Base-by-base conservation (phyloP, 2,329 filamentous ascomycete species). In the Graphiopsis chlorocephala region DNA sequence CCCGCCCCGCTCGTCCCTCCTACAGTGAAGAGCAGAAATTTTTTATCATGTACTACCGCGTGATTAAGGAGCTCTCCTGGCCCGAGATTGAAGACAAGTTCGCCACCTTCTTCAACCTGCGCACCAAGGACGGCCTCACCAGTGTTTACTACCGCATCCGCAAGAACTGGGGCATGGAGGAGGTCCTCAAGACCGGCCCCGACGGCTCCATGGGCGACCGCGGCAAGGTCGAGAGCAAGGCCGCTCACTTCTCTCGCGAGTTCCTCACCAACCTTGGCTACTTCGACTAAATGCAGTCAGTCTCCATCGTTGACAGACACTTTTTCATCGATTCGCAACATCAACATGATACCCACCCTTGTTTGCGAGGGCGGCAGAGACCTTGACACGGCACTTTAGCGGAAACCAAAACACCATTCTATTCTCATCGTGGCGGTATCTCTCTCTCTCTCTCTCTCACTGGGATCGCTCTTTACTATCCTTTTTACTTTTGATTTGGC, bases 11-110 rank as follows among this genome's bases (percentile, higher is more conserved):
- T 10, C 67, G 72, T 25, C 72, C 72, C 1, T 69, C 71, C 8
- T 76, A 76, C 68, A 74, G 69, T 58, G 73, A 75, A 35, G 73
- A 75, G 65, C 72, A 75, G 65, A 73, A 73, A 60, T 76, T 76
- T 70, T 75, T 72, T 63, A 70, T 74, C 68, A 73, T 72, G 68
- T 72, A 68, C 57, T 61, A 66, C 12, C 68, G 70, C 25, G 65
- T 72, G 38, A 64, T 69, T 29, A 74, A 64, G 68, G 70, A 63
- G 64, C 67, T 61, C 72, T 73, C 67, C 64, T 74, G 72, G 72
- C 69, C 71, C 7, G 71, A 70, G 60, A 73, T 74, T 53, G 71
- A 68, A 35, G 57, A 63, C 26, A 56, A 63, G 26, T 67, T 66
- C 45, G 61, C 45, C n/a, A 59, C 63, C 11, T 58, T 56, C 48